Evolutionary conservation across 2,329 filamentous ascomycete species (phyloP).

Genomic region (Cladosporium sp.): DNA sequence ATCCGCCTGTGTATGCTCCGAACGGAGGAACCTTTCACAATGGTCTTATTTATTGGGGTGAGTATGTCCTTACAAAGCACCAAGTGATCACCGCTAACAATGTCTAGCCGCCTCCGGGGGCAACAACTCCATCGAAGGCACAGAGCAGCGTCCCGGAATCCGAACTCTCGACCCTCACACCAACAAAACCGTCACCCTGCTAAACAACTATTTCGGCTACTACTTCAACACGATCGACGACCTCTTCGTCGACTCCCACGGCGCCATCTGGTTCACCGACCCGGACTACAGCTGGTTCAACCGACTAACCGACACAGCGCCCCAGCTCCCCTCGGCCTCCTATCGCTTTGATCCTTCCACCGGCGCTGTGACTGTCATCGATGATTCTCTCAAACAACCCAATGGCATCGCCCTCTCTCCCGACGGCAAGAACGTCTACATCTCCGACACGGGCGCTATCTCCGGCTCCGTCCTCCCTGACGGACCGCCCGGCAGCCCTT

Average conservation of each 20-base stretch:
- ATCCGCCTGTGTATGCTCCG: conserved; percentile 42
- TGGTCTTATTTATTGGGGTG: conserved; percentile 37
- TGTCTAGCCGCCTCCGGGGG: conserved; percentile 29
- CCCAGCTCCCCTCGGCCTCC: conserved; percentile 28
- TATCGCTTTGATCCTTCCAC: conserved; percentile 43
- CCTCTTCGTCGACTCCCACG: conserved; percentile 38
- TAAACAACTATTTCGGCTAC: conserved; percentile 47
- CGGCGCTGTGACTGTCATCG: conserved; percentile 38
- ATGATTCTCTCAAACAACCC: conserved; percentile 38
- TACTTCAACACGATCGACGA: conserved; percentile 45
- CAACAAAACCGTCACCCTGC: conserved; percentile 36
- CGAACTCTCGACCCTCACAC: conserved; percentile 44
- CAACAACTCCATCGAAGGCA: conserved; percentile 34
- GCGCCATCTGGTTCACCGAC: conserved; percentile 50
- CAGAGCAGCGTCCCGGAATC: conserved; percentile 38
- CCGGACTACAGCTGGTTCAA: conserved; percentile 38
- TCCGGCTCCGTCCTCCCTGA: conserved; percentile 23
- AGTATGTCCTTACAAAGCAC: not conserved
- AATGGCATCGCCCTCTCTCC: conserved; percentile 46
- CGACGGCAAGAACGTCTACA: conserved; percentile 42
- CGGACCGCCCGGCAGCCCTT: conserved; percentile 25
- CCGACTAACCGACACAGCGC: conserved; percentile 34
- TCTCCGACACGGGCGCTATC: conserved; percentile 39
- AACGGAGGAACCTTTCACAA: conserved; percentile 40
- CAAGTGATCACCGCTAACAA: conserved; percentile 14